Conservation (phyloP, 2,329 filamentous ascomycete genomes). For the Epichloe hybrida region DNA sequence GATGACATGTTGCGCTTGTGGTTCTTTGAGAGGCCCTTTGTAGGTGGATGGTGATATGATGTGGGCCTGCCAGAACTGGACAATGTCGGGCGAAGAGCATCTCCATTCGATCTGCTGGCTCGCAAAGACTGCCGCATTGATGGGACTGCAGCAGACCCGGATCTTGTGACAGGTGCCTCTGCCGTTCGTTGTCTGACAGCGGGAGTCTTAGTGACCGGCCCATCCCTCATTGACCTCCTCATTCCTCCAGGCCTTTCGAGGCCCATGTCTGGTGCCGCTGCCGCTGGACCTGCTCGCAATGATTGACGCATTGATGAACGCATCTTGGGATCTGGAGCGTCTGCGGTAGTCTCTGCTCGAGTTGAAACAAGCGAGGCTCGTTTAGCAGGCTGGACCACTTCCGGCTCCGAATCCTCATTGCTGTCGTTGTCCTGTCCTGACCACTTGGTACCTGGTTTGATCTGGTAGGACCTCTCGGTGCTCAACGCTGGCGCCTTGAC, state of each 20-base stretch:
- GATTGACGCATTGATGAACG: conserved; percentile 37
- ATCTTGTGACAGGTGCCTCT: neutral
- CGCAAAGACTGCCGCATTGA: conserved; percentile 14
- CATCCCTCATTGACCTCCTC: conserved; percentile 21
- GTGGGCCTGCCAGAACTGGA: conserved; percentile 12
- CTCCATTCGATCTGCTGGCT: conserved; percentile 6
- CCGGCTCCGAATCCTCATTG: neutral
- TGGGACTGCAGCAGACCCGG: neutral
- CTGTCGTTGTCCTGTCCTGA: conserved; percentile 9
- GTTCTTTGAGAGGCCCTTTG: conserved; percentile 8
- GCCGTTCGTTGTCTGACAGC: neutral
- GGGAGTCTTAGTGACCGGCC: neutral
- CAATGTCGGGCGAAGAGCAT: conserved; percentile 4
- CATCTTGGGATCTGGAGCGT: conserved; percentile 18
- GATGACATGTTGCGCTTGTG: conserved; percentile 14
- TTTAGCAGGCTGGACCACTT: neutral
- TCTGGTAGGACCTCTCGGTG: conserved; percentile 25
- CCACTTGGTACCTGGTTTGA: conserved; percentile 21
- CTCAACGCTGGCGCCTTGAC: conserved; percentile 3
- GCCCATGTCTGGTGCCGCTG: conserved; percentile 4
- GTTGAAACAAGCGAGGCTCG: neutral
- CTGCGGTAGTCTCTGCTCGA: neutral
- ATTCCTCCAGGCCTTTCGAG: conserved; percentile 12
- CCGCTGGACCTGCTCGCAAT: conserved; percentile 25
- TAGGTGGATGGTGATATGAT: conserved; percentile 16